Evolutionary conservation across 2,329 filamentous ascomycete species (phyloP), one percentile per base, ranked within the genome.

Genomic region (Plenodomus biglobosus): DNA sequence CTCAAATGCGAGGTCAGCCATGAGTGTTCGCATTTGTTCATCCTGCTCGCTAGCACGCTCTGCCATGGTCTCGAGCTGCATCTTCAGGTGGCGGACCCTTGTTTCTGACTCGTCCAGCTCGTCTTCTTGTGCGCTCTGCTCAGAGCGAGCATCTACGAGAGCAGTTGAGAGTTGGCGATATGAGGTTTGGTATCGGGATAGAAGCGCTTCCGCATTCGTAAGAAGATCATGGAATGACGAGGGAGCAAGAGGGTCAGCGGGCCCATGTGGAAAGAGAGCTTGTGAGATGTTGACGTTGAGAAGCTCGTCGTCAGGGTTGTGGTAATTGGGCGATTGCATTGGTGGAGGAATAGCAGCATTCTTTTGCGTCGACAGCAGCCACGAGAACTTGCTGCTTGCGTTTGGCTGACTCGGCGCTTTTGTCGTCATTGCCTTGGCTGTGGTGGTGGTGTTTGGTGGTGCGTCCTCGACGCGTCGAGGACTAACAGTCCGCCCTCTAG

Each of bases 81-180:
- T 74, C 68, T 84, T 85, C 44, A 85, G 69, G 56, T 84, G 79
- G 32, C 76, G 73, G 13, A 80, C 76, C 7, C 82, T 75, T 34
- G 80, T 83, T 27, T 82, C 76, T 13, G 81, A 77, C 57, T 85
- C 83, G 51, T 84, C 81, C 0, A 83, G 73, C 63, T 85, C 83
- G 53, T 85, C 83, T n/a, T 76, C 74, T 56, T 82, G 79, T 10
- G 79, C 78, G 42, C 77, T 78, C 50, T 82, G 78, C 56, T 84
- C 81, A 3, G 78, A 78, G 30, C 77, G 69, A 3, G 77, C 74
- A 51, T 80, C 76, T 34, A 77, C 74, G 37, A 85, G 69, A 2
- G 64, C 59, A 17, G 65, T 65, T 13, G 67, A 70, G 8, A 71
- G 58, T 32, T 67, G 55, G 53, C 78, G 79, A 66, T 85, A 84